Conservation (phyloP, 1,284 basidiomycete genomes). For the Ustilago cynodontis region DNA sequence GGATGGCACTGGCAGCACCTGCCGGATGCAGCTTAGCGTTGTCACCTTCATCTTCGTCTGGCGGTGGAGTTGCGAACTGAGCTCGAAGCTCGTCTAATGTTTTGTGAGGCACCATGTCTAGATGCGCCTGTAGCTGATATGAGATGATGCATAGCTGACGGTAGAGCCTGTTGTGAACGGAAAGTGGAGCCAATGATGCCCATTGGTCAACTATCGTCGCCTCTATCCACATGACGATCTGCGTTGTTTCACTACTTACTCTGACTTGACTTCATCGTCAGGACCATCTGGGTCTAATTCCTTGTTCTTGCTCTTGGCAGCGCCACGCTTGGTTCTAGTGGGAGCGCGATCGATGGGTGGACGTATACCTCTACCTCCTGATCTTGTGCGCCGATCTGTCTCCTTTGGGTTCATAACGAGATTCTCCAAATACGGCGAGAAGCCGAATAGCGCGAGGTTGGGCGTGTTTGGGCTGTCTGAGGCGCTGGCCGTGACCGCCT, state of each 20-base stretch:
- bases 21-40: constrained; percentile 1
- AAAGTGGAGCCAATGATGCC: no score
- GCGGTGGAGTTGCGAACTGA: constrained; percentile 29
- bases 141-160: constrained; percentile 51
- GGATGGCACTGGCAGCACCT: neutral
- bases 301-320: constrained; percentile 32
- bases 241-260: neutral
- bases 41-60: constrained; percentile 5
- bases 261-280: constrained; percentile 36
- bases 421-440: constrained; percentile 50
- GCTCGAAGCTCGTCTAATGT: constrained; percentile 34
- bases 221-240: no score
- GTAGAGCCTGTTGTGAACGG: constrained; percentile 17
- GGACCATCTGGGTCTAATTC: constrained; percentile 35
- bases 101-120: constrained; percentile 43
- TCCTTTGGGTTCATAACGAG: constrained; percentile 45
- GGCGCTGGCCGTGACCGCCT: constrained; percentile 26
- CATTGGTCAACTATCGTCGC: no score
- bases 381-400: constrained; percentile 41
- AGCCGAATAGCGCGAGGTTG: constrained; percentile 41
- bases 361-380: constrained; percentile 29
- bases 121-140: constrained; percentile 50
- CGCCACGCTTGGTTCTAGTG: constrained; percentile 20
- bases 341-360: constrained; percentile 30
- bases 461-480: constrained; percentile 35